A percentile compares a stretch with the other conserved stretches of the same genome.
Evolutionary conservation across 495 filamentous ascomycete species (phyloP).

Genomic region (Penicillium alfredii): DNA sequence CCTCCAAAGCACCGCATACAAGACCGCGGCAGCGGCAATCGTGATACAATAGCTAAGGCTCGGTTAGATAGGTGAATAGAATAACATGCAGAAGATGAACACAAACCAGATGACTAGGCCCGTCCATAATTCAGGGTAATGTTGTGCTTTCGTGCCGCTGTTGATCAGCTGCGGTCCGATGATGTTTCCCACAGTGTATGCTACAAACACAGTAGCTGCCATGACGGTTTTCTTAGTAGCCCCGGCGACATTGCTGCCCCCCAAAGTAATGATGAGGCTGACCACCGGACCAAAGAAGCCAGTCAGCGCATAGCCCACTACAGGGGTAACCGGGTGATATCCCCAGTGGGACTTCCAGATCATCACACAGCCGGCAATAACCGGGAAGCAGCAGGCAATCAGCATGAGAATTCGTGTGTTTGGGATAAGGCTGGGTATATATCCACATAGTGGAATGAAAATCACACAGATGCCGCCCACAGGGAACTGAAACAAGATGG

Average conservation of each 20-base stretch:
- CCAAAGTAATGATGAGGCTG: constrained; percentile 58
- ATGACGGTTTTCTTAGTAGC: constrained; percentile 73
- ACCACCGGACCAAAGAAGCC: constrained; percentile 66
- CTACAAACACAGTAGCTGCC: constrained; percentile 66
- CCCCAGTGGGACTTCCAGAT: constrained; percentile 69
- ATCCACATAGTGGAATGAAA: constrained; percentile 60
- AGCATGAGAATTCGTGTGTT: constrained; percentile 62
- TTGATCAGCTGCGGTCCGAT: constrained; percentile 66
- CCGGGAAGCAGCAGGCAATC: constrained; percentile 58
- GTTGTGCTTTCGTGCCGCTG: constrained; percentile 50
- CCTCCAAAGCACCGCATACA: constrained; percentile 51
- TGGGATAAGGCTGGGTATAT: constrained; percentile 49
- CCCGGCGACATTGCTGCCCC: constrained; percentile 68
- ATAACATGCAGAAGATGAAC: constrained; percentile 15
- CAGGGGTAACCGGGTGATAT: constrained; percentile 54
- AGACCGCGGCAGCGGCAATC: constrained; percentile 44
- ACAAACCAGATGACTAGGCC: constrained; percentile 71
- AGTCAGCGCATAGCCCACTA: constrained; percentile 63
- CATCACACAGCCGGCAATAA: constrained; percentile 66
- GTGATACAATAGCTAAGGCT: constrained; percentile 58
- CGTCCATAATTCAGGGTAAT: constrained; percentile 67
- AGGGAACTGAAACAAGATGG: constrained; percentile 69
- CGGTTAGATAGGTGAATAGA: constrained; percentile 3
- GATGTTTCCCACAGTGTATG: constrained; percentile 69
- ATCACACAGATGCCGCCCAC: constrained; percentile 59